Percentiles rank a stretch among this genome's conserved stretches.
Evolutionary conservation across 2,329 filamentous ascomycete species (phyloP).

Genomic region (Colletotrichum orchidophilum): DNA sequence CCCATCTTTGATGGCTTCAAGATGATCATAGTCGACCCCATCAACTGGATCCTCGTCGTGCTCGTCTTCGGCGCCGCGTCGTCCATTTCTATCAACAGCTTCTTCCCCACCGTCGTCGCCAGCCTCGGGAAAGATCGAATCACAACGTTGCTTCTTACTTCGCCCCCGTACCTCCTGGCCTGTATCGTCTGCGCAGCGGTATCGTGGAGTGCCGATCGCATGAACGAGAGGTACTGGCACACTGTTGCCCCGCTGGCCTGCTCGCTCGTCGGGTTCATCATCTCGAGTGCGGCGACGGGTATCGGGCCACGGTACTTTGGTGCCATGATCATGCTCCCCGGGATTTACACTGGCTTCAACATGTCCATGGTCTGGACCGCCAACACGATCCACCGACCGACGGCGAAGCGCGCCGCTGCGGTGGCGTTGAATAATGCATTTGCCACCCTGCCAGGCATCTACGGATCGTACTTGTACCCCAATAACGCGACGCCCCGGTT

Average conservation of each 20-base stretch:
- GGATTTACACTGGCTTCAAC: constrained; percentile 38
- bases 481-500: constrained; percentile 37
- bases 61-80: constrained; percentile 36
- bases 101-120: constrained; percentile 37
- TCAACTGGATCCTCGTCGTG: constrained; percentile 36
- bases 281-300: constrained; percentile 18
- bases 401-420: constrained; percentile 35
- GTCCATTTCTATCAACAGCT: constrained; percentile 36
- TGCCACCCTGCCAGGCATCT: constrained; percentile 37
- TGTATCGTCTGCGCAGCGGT: constrained; percentile 41
- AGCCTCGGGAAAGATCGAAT: constrained; percentile 37
- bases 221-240: constrained; percentile 31
- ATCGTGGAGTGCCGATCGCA: constrained; percentile 29
- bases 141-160: constrained; percentile 54
- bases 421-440: constrained; percentile 39
- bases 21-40: constrained; percentile 35
- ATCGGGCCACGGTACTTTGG: constrained; percentile 32
- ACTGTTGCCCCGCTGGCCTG: constrained; percentile 23
- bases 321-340: constrained; percentile 37
- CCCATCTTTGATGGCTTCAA: constrained; percentile 35
- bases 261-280: constrained; percentile 30
- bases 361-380: constrained; percentile 39
- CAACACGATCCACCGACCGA: constrained; percentile 37
- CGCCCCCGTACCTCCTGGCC: constrained; percentile 53
- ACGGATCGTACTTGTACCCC: constrained; percentile 40